These are phyloP conservation scores for Cucumis hystrix DNA, from an alignment of 306 rosid species.

Conservation along the genomic window DNA sequence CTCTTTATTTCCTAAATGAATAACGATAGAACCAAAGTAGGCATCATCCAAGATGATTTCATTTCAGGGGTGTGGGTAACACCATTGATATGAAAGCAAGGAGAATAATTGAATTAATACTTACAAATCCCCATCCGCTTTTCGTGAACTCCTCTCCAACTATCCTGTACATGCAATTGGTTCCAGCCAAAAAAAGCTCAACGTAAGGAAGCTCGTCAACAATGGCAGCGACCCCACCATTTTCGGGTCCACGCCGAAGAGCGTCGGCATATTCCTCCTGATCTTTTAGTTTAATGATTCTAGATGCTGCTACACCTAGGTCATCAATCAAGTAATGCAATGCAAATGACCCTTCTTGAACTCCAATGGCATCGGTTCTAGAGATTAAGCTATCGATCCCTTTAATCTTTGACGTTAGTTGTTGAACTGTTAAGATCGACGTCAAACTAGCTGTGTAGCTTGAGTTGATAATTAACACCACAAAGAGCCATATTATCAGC, in stretches of 20 bases:
- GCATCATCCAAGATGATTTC: not conserved
- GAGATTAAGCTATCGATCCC: conserved; percentile 66
- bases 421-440: conserved; percentile 71
- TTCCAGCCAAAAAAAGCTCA: conserved; percentile 40
- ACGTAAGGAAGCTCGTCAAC: conserved; percentile 87
- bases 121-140: conserved; percentile 90
- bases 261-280: conserved; percentile 35
- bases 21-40: not conserved
- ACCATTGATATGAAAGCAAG: not conserved
- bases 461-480: conserved; percentile 79
- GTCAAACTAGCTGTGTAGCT: conserved; percentile 96
- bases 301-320: conserved; percentile 48
- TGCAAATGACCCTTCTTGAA: conserved; percentile 67
- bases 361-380: conserved; percentile 52
- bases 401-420: conserved; percentile 55
- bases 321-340: conserved; percentile 49
- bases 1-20: not conserved
- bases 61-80: too few species aligned
- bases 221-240: conserved; percentile 72
- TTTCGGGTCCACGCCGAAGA: conserved; percentile 41
- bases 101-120: conserved; percentile 17
- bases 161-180: conserved; percentile 42
- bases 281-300: conserved; percentile 40
- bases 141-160: conserved; percentile 82
- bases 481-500: conserved; percentile 76